Conservation (phyloP, 129 eudicot genomes). For the Pseudognaphalium luteoalbum region DNA sequence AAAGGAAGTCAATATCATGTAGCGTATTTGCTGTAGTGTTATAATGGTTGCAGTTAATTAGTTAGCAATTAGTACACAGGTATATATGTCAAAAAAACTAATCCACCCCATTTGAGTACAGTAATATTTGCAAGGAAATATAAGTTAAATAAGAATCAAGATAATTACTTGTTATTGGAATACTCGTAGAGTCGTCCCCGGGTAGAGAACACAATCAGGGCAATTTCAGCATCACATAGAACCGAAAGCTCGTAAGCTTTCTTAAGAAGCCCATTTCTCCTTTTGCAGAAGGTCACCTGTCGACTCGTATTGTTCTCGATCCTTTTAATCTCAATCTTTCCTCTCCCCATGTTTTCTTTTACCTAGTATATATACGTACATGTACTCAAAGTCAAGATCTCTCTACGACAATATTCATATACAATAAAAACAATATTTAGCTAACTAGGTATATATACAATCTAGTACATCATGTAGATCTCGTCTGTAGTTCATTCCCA, state of each 20-base stretch:
- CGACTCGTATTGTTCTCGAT: slow-evolving; percentile 43
- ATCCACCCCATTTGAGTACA: neutral
- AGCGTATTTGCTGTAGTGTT: neutral
- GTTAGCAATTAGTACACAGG: neutral
- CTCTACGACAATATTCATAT: neutral
- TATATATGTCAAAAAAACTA: too few relatives aligned
- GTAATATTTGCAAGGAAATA: neutral
- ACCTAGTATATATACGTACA: neutral
- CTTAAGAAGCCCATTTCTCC: slow-evolving; percentile 48
- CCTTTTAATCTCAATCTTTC: slow-evolving; percentile 52
- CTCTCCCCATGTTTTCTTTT: slow-evolving; percentile 43
- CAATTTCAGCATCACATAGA: slow-evolving; percentile 63
- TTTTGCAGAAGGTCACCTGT: slow-evolving; percentile 40
- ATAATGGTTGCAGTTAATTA: neutral
- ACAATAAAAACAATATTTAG: neutral
- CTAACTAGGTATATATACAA: slow-evolving; percentile 1
- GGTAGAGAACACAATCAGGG: slow-evolving; percentile 46
- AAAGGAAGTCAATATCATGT: neutral
- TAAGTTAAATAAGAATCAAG: slow-evolving; percentile 10
- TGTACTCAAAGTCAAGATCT: neutral
- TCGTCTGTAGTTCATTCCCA: neutral
- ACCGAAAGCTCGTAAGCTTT: slow-evolving; percentile 60
- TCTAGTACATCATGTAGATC: slow-evolving; percentile 1
- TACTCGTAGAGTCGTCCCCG: slow-evolving; percentile 46
- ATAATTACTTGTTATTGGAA: slow-evolving; percentile 26